These are phyloP conservation scores for Beauveria rudraprayagi DNA, from an alignment of 2,329 filamentous ascomycete genomes.

Conservation along the genomic window DNA sequence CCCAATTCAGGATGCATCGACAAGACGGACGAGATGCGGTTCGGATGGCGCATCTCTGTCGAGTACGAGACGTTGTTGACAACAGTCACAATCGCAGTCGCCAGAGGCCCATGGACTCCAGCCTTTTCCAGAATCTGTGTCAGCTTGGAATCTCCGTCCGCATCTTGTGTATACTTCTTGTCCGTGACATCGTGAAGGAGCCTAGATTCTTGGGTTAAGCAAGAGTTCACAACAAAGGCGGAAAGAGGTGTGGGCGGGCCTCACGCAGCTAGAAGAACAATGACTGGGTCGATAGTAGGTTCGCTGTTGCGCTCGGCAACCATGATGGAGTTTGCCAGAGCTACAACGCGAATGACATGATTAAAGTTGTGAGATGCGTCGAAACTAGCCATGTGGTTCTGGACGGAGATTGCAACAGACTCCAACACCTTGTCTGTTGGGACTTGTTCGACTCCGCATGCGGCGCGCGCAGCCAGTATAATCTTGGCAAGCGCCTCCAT, in stretches of 20 bases:
- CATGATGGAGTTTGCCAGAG: conserved; percentile 60
- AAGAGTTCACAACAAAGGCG: background rate
- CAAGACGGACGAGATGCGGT: conserved; percentile 50
- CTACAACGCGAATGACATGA: conserved; percentile 72
- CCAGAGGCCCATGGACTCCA: conserved; percentile 50
- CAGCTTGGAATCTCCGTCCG: conserved; percentile 47
- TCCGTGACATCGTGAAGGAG: conserved; percentile 86
- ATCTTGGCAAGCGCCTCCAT: background rate
- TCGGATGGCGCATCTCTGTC: conserved; percentile 60
- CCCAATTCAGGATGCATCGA: conserved; percentile 51
- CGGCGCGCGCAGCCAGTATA: background rate
- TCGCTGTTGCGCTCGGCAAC: conserved; percentile 32
- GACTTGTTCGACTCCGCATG: background rate
- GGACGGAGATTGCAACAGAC: background rate
- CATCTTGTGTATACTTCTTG: conserved; percentile 64
- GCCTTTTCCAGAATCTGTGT: conserved; percentile 48
- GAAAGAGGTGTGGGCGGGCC: background rate
- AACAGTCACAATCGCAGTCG: conserved; percentile 60
- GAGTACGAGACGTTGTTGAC: conserved; percentile 72
- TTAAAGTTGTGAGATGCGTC: conserved; percentile 84
- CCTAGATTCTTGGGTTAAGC: conserved; percentile 46
- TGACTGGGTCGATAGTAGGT: background rate
- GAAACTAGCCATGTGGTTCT: conserved; percentile 65
- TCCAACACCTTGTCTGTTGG: background rate
- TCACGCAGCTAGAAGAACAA: background rate